Conservation (phyloP, 169 alveolate species). For the Plasmodium gonderi region DNA sequence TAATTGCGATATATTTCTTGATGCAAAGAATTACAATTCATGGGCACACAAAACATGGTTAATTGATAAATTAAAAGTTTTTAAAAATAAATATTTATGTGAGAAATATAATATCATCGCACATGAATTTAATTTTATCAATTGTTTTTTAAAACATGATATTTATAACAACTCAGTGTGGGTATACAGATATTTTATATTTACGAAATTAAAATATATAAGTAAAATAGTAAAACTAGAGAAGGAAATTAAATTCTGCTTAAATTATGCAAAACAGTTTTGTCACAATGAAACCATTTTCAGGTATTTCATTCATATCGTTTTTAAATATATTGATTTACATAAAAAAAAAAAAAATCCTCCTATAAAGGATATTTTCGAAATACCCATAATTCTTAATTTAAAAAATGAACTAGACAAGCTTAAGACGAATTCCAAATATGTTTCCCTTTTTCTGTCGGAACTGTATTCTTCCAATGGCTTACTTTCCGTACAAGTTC, state of each 20-base stretch:
- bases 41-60: conserved; percentile 76
- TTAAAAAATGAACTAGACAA: conserved; percentile 20
- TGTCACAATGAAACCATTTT: conserved; percentile 58
- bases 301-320: conserved; percentile 39
- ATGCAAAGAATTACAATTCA: conserved; percentile 69
- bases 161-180: conserved; percentile 71
- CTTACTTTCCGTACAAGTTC: not conserved
- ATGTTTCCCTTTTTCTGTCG: conserved; percentile 29
- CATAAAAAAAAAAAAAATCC: conserved; percentile 1
- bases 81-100: conserved; percentile 29
- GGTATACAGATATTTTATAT: conserved; percentile 69
- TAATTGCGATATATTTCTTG: conserved; percentile 70
- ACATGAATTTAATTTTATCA: conserved; percentile 43
- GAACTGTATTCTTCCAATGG: conserved; percentile 56
- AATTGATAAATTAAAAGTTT: conserved; percentile 34
- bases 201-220: conserved; percentile 46
- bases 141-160: conserved; percentile 63
- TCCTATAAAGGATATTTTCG: conserved; percentile 22
- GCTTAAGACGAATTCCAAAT: conserved; percentile 22
- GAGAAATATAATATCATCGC: conserved; percentile 32
- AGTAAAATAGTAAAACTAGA: conserved; percentile 3
- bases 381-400: conserved; percentile 33
- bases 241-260: conserved; percentile 50
- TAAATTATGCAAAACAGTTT: conserved; percentile 49
- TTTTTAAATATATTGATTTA: conserved; percentile 35